These are phyloP conservation scores for Letharia columbiana DNA, from an alignment of 495 filamentous ascomycete genomes.

Conservation along the genomic window DNA sequence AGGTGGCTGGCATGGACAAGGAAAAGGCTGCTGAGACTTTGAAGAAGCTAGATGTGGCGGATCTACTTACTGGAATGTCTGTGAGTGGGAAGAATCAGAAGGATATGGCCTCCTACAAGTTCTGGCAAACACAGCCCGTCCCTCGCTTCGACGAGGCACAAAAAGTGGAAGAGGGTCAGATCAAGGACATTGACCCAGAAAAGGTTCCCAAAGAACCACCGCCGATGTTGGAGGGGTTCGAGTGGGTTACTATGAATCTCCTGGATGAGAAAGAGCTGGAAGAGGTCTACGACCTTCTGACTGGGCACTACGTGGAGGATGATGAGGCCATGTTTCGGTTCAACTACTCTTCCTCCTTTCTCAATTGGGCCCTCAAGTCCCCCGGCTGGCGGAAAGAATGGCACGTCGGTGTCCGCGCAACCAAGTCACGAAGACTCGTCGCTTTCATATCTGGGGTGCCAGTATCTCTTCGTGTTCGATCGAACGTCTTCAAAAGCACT, in stretches of 20 bases:
- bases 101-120: slow-evolving; percentile 94
- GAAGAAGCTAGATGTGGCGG: slow-evolving; percentile 62
- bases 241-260: slow-evolving; percentile 90
- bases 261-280: slow-evolving; percentile 57
- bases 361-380: slow-evolving; percentile 88
- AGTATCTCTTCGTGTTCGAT: slow-evolving; percentile 67
- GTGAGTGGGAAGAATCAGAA: slow-evolving; percentile 76
- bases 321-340: slow-evolving; percentile 95
- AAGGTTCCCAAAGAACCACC: slow-evolving; percentile 62
- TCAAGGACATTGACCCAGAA: slow-evolving; percentile 64
- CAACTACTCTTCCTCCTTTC: slow-evolving; percentile 79
- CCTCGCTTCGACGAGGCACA: slow-evolving; percentile 56
- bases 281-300: slow-evolving; percentile 82
- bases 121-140: slow-evolving; percentile 96
- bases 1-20: slow-evolving; percentile 38
- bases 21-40: slow-evolving; percentile 53
- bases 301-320: slow-evolving; percentile 93
- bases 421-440: slow-evolving; percentile 69
- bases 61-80: slow-evolving; percentile 73
- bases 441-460: slow-evolving; percentile 94
- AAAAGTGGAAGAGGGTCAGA: slow-evolving; percentile 48
- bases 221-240: slow-evolving; percentile 65
- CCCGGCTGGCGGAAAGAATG: slow-evolving; percentile 94
- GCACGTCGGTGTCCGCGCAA: slow-evolving; percentile 85
- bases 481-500: slow-evolving; percentile 62